Percentiles rank a stretch among this genome's conserved stretches.
These are phyloP conservation scores for Aspergillus nidulans DNA, from an alignment of 495 filamentous ascomycete species.

Conservation along the genomic window DNA sequence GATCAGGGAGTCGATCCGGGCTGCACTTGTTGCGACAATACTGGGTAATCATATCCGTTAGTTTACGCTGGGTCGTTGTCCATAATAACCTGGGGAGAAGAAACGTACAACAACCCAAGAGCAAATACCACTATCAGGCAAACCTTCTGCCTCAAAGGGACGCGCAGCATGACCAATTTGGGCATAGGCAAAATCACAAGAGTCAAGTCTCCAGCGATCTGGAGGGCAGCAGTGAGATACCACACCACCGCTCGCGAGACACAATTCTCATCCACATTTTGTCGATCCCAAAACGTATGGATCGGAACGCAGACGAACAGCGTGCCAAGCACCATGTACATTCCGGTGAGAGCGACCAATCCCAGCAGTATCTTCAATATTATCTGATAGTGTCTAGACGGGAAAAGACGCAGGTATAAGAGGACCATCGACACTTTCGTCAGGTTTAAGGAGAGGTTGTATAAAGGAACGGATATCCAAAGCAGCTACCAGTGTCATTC, in stretches of 20 bases:
- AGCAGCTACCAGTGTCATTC: constrained; percentile 22
- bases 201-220: constrained; percentile 43
- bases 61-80: background rate
- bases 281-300: constrained; percentile 24
- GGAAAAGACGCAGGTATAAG: constrained; percentile 40
- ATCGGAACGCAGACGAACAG: constrained; percentile 38
- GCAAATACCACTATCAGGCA: constrained; percentile 42
- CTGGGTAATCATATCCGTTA: constrained; percentile 17
- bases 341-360: constrained; percentile 28
- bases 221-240: constrained; percentile 40
- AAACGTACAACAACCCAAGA: constrained; percentile 46
- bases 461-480: constrained; percentile 36
- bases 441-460: constrained; percentile 40
- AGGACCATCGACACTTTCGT: constrained; percentile 42
- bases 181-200: constrained; percentile 47
- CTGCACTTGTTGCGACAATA: constrained; percentile 34
- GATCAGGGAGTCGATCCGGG: constrained; percentile 25
- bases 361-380: constrained; percentile 27
- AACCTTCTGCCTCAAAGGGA: constrained; percentile 38
- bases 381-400: constrained; percentile 22
- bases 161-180: constrained; percentile 32
- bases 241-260: constrained; percentile 33
- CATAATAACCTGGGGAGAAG: background rate
- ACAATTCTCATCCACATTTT: constrained; percentile 17
- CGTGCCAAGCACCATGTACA: constrained; percentile 36